Evolutionary conservation across 805 yeast genomes (phyloP).

Genomic region (Saccharomycopsis capsularis): DNA sequence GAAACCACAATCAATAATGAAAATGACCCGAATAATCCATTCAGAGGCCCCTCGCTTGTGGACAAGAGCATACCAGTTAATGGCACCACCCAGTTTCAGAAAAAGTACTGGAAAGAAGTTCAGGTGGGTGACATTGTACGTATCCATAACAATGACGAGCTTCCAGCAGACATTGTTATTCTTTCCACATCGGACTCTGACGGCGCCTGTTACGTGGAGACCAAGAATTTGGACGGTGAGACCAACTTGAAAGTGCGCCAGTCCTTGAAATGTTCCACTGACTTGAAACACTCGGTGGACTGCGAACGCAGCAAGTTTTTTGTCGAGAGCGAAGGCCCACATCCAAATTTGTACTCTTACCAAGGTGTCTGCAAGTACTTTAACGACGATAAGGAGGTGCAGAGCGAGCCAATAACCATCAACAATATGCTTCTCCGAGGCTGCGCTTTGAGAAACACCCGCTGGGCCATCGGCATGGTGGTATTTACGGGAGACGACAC

Average conservation of each 20-base stretch:
- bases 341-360: slow-evolving; percentile 66
- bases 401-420: slow-evolving; percentile 51
- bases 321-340: slow-evolving; percentile 82
- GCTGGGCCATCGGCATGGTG: slow-evolving; percentile 76
- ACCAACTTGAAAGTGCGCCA: slow-evolving; percentile 73
- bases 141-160: slow-evolving; percentile 66
- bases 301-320: slow-evolving; percentile 48
- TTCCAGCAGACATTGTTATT: slow-evolving; percentile 68
- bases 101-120: slow-evolving; percentile 40
- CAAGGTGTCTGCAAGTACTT: slow-evolving; percentile 62
- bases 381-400: slow-evolving; percentile 32
- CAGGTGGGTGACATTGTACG: slow-evolving; percentile 68
- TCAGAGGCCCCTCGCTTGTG: slow-evolving; percentile 18
- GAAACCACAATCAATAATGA: slow-evolving; percentile 27
- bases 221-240: slow-evolving; percentile 77
- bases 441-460: slow-evolving; percentile 70
- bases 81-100: slow-evolving; percentile 31
- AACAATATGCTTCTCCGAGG: slow-evolving; percentile 70
- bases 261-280: slow-evolving; percentile 56
- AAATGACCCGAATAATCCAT: slow-evolving; percentile 25
- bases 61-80: slow-evolving; percentile 34
- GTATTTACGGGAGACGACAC: slow-evolving; percentile 73
- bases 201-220: slow-evolving; percentile 69
- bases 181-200: slow-evolving; percentile 62
- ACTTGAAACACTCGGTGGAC: slow-evolving; percentile 42